These are phyloP conservation scores for Talaromyces sp. DNA, from an alignment of 2,329 filamentous ascomycete genomes.

Conservation along the genomic window DNA sequence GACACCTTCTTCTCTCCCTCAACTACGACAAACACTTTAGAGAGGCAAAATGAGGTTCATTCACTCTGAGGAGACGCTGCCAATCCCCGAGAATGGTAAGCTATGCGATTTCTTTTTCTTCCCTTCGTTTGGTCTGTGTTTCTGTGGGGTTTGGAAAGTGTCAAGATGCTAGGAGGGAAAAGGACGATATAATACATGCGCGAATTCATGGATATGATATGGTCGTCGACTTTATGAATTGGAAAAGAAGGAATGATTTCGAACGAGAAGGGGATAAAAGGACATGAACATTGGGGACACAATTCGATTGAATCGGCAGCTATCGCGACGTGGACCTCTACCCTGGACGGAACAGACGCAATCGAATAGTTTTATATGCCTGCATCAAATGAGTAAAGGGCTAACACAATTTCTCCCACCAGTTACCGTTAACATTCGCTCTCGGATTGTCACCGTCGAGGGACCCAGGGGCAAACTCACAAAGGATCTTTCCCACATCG, in stretches of 20 bases:
- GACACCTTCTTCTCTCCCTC: conserved; percentile 39
- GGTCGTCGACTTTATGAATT: not conserved
- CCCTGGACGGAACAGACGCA: not conserved
- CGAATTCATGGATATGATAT: not conserved
- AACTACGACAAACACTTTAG: conserved; percentile 10
- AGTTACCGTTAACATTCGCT: conserved; percentile 99
- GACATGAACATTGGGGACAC: not conserved
- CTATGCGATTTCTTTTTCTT: conserved; percentile 26
- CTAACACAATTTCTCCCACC: conserved; percentile 36
- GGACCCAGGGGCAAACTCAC: conserved; percentile 94
- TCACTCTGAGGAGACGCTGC: conserved; percentile 92
- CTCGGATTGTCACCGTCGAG: conserved; percentile 92
- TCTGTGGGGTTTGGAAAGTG: not conserved
- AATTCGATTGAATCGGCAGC: not conserved
- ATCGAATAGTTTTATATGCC: not conserved
- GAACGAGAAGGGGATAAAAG: not conserved
- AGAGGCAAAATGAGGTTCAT: conserved; percentile 97
- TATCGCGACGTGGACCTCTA: not conserved
- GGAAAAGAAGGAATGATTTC: not conserved
- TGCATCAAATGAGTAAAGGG: not conserved
- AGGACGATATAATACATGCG: not conserved
- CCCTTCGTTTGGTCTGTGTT: conserved; percentile 1
- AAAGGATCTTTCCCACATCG: conserved; percentile 94
- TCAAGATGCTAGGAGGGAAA: not conserved
- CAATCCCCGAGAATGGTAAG: conserved; percentile 95